Base-by-base conservation (phyloP, 805 yeast genomes). In the Suhomyces canberraensis region DNA sequence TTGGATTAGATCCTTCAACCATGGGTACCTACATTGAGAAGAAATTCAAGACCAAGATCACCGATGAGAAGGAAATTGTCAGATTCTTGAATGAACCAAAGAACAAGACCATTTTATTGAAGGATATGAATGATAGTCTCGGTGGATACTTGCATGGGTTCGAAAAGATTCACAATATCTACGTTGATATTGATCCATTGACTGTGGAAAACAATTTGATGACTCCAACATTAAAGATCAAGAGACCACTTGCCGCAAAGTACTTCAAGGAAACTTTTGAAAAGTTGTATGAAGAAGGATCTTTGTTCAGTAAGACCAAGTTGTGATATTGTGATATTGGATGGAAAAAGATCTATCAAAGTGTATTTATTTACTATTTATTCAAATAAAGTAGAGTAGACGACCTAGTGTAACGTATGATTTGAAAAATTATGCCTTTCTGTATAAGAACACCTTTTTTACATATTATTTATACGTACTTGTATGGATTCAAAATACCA, bases 401-500 rank as follows among this genome's bases (percentile, higher is more conserved):
- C n/a, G n/a, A n/a, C n/a, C n/a, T n/a, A n/a, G n/a, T n/a, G n/a
- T n/a, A n/a, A n/a, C n/a, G n/a, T n/a, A n/a, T n/a, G n/a, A n/a
- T n/a, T n/a, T n/a, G n/a, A n/a, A n/a, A n/a, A n/a, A n/a, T n/a
- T n/a, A n/a, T n/a, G n/a, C n/a, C n/a, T n/a, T n/a, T n/a, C n/a
- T n/a, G n/a, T n/a, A n/a, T n/a, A n/a, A n/a, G n/a, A n/a, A n/a
- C n/a, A n/a, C n/a, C n/a, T n/a, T n/a, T n/a, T n/a, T n/a, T n/a
- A n/a, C n/a, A n/a, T 20, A 20, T 7, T 7, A 7, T 20, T 40
- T 66, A 84, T 31, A 89, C 70, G 56, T 90, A 93, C 61, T 91
- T 91, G 70, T 91, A 93, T 17, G 98, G 98, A 60, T 93, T 93
- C 74, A 93, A 62, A 52, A 93, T 93, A 16, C 81, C 84, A 37